phyloP scores from a whole-genome alignment of 176 grass and related monocot genomes.

The Bromus sterilis region DNA sequence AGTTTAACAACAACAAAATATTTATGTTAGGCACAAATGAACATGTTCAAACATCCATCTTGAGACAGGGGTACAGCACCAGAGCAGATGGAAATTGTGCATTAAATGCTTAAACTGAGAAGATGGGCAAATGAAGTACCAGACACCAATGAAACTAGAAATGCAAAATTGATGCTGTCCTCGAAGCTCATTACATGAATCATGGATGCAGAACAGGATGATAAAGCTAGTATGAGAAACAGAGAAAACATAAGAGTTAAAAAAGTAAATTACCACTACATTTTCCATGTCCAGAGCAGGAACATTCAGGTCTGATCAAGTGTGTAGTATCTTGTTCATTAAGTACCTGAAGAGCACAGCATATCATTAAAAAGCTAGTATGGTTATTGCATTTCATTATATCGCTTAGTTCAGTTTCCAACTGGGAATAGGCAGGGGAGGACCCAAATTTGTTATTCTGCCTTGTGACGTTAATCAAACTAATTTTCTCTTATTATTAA shows the following conservation, averaged over 20 bases:
- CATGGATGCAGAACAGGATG: background rate
- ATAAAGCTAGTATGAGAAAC: background rate
- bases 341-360: conserved; percentile 30
- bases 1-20: background rate
- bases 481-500: background rate
- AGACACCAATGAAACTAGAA: background rate
- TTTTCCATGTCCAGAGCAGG: conserved; percentile 46
- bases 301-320: conserved; percentile 33
- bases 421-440: background rate
- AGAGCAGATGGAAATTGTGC: background rate
- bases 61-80: background rate
- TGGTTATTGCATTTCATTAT: background rate
- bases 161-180: background rate
- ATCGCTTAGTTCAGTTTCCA: background rate
- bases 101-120: background rate
- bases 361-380: background rate
- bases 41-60: background rate
- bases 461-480: background rate
- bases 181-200: background rate
- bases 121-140: background rate
- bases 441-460: background rate
- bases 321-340: conserved; percentile 32
- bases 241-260: background rate
- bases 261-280: conserved; percentile 47
- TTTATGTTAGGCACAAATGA: background rate